Evolutionary conservation across 768 basidiomycete genomes (phyloP).

Genomic region (Lactifluus volemus): DNA sequence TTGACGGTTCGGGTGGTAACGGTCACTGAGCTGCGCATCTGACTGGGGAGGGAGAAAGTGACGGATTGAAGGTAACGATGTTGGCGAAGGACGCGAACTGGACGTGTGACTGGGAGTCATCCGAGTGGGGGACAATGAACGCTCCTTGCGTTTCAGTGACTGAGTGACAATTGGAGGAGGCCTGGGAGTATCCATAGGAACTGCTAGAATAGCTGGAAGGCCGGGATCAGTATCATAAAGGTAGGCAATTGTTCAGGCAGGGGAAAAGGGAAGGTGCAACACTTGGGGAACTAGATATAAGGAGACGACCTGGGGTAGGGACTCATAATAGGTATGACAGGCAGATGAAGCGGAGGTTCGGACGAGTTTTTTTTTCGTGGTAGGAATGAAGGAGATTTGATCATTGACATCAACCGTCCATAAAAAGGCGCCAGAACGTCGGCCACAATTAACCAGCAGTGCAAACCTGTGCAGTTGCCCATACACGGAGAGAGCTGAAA

Average conservation of each 20-base stretch:
- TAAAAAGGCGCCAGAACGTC: conserved; percentile 12
- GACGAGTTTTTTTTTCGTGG: conserved; percentile 12
- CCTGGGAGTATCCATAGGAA: conserved; percentile 17
- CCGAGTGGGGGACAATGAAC: conserved; percentile 15
- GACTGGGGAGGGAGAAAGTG: conserved; percentile 19
- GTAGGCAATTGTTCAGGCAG: conserved; percentile 7
- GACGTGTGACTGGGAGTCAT: conserved; percentile 4
- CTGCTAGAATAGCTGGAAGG: neutral
- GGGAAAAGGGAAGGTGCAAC: conserved; percentile 12
- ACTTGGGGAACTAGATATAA: conserved; percentile 17
- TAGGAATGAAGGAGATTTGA: conserved; percentile 17
- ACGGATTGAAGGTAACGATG: conserved; percentile 19
- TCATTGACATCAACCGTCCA: conserved; percentile 12
- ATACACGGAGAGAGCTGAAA: conserved; percentile 10
- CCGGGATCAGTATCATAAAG: conserved; percentile 9
- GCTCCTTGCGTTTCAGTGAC: conserved; percentile 19
- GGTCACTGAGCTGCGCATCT: conserved; percentile 10
- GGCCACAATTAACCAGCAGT: conserved; percentile 17
- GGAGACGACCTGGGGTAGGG: conserved; percentile 7
- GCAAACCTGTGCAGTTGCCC: conserved; percentile 17
- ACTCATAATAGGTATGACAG: conserved; percentile 18
- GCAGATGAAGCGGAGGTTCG: conserved; percentile 14
- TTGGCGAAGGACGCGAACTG: conserved; percentile 16
- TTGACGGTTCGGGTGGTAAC: conserved; percentile 12
- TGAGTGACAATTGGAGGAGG: conserved; percentile 15